These are phyloP conservation scores for Mycena galopus DNA, from an alignment of 768 basidiomycete genomes.

Conservation along the genomic window DNA sequence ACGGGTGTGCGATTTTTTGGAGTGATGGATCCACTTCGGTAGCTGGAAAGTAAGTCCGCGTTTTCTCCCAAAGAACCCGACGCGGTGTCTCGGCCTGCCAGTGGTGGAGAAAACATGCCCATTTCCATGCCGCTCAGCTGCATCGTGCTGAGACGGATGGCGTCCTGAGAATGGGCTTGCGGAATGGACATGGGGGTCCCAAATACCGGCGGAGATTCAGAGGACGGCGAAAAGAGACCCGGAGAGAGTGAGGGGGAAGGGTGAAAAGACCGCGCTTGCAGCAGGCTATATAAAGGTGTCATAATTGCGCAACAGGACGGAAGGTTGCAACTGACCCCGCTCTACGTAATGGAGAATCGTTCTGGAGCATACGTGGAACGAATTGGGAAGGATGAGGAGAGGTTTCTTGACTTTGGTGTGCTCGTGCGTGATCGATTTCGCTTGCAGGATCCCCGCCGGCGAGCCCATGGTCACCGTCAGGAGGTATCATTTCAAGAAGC, in stretches of 20 bases:
- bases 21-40: slow-evolving; percentile 34
- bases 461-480: slow-evolving; percentile 10
- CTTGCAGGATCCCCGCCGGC: not conserved
- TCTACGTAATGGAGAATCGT: slow-evolving; percentile 60
- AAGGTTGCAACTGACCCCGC: slow-evolving; percentile 62
- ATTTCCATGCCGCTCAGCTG: slow-evolving; percentile 67
- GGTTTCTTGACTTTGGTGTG: slow-evolving; percentile 31
- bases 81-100: slow-evolving; percentile 31
- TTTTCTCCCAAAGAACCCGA: not conserved
- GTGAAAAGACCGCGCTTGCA: slow-evolving; percentile 68
- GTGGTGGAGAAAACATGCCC: slow-evolving; percentile 50
- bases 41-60: slow-evolving; percentile 23
- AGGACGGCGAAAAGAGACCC: slow-evolving; percentile 23
- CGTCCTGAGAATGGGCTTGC: slow-evolving; percentile 67
- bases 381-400: slow-evolving; percentile 23
- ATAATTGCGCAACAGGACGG: slow-evolving; percentile 35
- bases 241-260: slow-evolving; percentile 45
- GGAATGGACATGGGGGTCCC: slow-evolving; percentile 34
- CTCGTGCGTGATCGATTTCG: slow-evolving; percentile 22
- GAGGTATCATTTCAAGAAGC: slow-evolving; percentile 6
- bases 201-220: slow-evolving; percentile 11
- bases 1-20: slow-evolving; percentile 20
- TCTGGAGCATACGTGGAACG: slow-evolving; percentile 43
- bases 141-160: slow-evolving; percentile 77
- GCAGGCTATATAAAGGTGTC: slow-evolving; percentile 55